A percentile compares a stretch with the other conserved stretches of the same genome.
Evolutionary conservation across 1,284 basidiomycete genomes (phyloP).

Genomic region (Boletellus sp.): DNA sequence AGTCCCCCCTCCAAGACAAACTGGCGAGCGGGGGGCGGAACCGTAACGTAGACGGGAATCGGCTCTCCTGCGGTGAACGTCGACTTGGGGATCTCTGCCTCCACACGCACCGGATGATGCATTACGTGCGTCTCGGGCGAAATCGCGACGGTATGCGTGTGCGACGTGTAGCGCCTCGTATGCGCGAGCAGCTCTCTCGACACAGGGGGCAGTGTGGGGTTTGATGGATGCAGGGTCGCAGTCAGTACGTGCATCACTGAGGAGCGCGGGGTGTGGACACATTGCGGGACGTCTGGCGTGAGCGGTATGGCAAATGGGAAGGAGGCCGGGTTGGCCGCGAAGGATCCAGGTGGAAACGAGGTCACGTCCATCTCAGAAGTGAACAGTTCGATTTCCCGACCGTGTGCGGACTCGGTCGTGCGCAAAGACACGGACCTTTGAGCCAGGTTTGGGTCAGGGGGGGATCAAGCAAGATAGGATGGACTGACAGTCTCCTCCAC

Average conservation of each 20-base stretch:
- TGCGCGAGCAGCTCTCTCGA: slow-evolving; percentile 62
- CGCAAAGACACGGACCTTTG: slow-evolving; percentile 60
- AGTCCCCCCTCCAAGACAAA: slow-evolving; percentile 63
- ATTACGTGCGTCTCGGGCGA: slow-evolving; percentile 57
- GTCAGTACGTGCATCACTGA: slow-evolving; percentile 63
- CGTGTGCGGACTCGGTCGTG: slow-evolving; percentile 60
- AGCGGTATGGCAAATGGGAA: slow-evolving; percentile 77
- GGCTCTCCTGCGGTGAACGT: slow-evolving; percentile 65
- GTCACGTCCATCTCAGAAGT: slow-evolving; percentile 52
- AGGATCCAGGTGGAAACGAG: slow-evolving; percentile 33
- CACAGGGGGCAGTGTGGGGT: slow-evolving; percentile 39
- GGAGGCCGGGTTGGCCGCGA: slow-evolving; percentile 48
- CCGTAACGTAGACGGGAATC: slow-evolving; percentile 72
- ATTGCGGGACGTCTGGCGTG: slow-evolving; percentile 70
- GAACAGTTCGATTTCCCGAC: slow-evolving; percentile 61
- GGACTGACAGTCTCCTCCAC: slow-evolving; percentile 63
- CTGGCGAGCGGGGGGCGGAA: slow-evolving; percentile 63
- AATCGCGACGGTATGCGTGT: slow-evolving; percentile 48
- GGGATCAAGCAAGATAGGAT: slow-evolving; percentile 4
- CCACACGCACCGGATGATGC: slow-evolving; percentile 59
- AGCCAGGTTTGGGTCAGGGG: slow-evolving; percentile 9
- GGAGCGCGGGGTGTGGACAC: slow-evolving; percentile 66
- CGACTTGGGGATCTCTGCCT: slow-evolving; percentile 67
- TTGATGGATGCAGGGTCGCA: slow-evolving; percentile 56
- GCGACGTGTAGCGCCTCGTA: slow-evolving; percentile 68